Percentiles rank a stretch among this genome's conserved stretches.
phyloP scores from a whole-genome alignment of 2,329 filamentous ascomycete species.

The Fusarium sp. region DNA sequence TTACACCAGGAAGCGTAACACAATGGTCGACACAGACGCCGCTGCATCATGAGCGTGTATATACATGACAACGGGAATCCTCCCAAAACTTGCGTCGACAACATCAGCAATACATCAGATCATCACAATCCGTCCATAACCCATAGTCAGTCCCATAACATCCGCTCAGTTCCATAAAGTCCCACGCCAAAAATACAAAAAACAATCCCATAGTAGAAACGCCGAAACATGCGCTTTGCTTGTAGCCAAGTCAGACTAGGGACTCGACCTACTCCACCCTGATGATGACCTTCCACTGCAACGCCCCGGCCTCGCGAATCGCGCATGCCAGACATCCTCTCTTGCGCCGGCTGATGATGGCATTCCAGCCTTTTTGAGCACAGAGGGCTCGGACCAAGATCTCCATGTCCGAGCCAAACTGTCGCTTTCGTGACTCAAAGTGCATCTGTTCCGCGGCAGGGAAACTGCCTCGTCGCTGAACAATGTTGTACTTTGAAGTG shows the following conservation, averaged over 20 bases:
- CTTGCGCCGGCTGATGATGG: constrained; percentile 74
- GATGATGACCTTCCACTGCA: constrained; percentile 77
- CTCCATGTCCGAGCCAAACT: constrained; percentile 74
- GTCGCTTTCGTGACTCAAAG: constrained; percentile 66
- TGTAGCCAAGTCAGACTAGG: not conserved
- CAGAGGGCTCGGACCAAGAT: constrained; percentile 79
- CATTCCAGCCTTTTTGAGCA: constrained; percentile 79
- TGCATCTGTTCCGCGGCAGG: constrained; percentile 64
- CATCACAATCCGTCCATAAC: constrained; percentile 5
- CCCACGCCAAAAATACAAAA: not conserved
- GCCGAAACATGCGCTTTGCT: constrained; percentile 20
- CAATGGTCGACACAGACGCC: not conserved
- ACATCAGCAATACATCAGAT: constrained; percentile 15
- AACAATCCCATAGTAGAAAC: constrained; percentile 18
- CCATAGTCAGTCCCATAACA: constrained; percentile 2
- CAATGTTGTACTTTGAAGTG: constrained; percentile 46
- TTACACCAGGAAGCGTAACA: not conserved
- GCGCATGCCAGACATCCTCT: constrained; percentile 80
- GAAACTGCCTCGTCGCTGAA: constrained; percentile 52
- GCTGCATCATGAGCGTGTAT: constrained; percentile 7
- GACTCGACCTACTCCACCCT: constrained; percentile 59
- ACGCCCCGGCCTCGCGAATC: constrained; percentile 77
- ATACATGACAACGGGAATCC: constrained; percentile 12
- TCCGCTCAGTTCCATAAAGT: constrained; percentile 3
- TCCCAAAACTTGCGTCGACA: constrained; percentile 4